These are phyloP conservation scores for Agapanthus africanus DNA, from an alignment of 106 monocot species.

Conservation along the genomic window DNA sequence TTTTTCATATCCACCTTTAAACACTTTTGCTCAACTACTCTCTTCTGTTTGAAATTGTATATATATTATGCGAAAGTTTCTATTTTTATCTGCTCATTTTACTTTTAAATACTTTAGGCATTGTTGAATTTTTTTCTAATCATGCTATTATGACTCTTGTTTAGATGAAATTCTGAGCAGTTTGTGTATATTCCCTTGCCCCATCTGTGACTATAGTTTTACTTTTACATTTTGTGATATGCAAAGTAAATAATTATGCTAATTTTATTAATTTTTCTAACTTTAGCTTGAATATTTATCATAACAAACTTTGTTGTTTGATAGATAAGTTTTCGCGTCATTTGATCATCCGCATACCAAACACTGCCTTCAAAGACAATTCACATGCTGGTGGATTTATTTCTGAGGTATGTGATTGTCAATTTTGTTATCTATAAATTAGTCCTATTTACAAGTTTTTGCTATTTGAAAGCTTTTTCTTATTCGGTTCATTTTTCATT, in stretches of 20 bases:
- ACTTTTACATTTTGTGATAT: neutral
- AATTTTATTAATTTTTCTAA: neutral
- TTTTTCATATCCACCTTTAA: neutral
- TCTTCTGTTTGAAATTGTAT: neutral
- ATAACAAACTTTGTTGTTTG: conserved; percentile 15
- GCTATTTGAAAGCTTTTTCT: no score
- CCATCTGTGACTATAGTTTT: neutral
- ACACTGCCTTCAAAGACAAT: conserved; percentile 87
- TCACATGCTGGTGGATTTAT: conserved; percentile 90
- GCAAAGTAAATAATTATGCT: no score
- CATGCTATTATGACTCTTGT: neutral
- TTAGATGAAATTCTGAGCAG: neutral
- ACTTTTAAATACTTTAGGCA: neutral
- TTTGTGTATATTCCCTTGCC: neutral
- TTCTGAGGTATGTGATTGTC: conserved; percentile 52
- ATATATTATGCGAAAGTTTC: neutral
- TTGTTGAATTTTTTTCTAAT: neutral
- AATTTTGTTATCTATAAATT: no score
- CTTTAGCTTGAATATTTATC: neutral
- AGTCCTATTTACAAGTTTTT: no score
- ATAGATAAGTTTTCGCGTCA: conserved; percentile 96
- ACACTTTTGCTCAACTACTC: neutral
- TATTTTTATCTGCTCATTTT: neutral
- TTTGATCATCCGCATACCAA: conserved; percentile 73
- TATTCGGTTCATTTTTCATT: no score